A percentile compares a stretch with the other conserved stretches of the same genome.
These are phyloP conservation scores for Capillidium heterosporum DNA, from an alignment of 371 early-diverging fungal species.

Conservation along the genomic window DNA sequence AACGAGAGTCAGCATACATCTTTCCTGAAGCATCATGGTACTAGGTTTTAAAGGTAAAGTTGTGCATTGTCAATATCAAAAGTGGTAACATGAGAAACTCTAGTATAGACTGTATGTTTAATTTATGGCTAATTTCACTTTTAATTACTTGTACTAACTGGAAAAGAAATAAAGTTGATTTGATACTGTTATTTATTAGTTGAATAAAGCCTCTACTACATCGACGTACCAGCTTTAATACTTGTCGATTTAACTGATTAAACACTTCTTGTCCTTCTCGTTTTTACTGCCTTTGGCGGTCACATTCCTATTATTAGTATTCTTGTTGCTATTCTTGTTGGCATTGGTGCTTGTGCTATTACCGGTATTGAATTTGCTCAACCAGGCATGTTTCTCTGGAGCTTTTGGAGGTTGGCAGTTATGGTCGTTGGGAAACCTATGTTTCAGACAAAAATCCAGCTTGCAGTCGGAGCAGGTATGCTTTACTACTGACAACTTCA, in stretches of 20 bases:
- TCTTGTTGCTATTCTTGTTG: neutral
- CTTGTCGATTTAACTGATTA: neutral
- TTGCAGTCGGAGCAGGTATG: neutral
- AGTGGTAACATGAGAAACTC: too few relatives aligned
- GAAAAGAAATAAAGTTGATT: too few relatives aligned
- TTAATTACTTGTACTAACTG: too few relatives aligned
- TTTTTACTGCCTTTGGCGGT: neutral
- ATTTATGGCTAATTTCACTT: too few relatives aligned
- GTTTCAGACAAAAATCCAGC: neutral
- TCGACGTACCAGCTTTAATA: too few relatives aligned
- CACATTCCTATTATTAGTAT: neutral
- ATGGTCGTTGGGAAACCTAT: conserved; percentile 1
- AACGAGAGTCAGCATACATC: too few relatives aligned
- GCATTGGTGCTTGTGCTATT: neutral
- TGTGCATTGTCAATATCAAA: too few relatives aligned
- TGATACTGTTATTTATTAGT: too few relatives aligned
- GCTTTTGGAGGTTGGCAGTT: neutral
- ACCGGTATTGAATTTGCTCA: too few relatives aligned
- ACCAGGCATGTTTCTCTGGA: neutral
- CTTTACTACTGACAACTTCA: neutral
- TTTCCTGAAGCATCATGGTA: too few relatives aligned
- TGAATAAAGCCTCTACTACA: neutral
- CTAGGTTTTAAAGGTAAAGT: too few relatives aligned
- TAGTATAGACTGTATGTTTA: too few relatives aligned
- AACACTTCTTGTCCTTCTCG: neutral